A percentile compares a stretch with the other conserved stretches of the same genome.
phyloP scores from a whole-genome alignment of 2,329 filamentous ascomycete species.

The Tetracladium maxilliforme region DNA sequence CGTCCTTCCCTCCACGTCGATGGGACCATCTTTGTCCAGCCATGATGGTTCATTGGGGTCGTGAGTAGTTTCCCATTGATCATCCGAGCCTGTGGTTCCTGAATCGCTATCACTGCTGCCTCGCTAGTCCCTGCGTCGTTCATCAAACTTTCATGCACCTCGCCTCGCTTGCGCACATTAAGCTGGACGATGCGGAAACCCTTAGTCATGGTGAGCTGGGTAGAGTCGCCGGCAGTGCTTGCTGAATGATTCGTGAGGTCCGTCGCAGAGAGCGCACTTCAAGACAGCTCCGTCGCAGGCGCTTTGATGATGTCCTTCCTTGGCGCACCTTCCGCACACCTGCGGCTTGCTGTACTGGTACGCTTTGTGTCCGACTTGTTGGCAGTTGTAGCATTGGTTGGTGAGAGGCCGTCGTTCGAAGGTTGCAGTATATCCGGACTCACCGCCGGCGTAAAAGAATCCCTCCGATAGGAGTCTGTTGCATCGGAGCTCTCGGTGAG shows the following conservation, averaged over 20 bases:
- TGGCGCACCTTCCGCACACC: slow-evolving; percentile 5
- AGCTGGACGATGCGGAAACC: slow-evolving; percentile 1
- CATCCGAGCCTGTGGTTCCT: slow-evolving; percentile 3
- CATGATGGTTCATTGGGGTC: slow-evolving; percentile 3
- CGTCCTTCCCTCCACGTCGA: slow-evolving; percentile 9
- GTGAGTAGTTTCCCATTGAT: slow-evolving; percentile 2
- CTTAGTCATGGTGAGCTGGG: too few relatives aligned
- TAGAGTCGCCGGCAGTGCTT: slow-evolving; percentile 6
- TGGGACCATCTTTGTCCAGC: slow-evolving; percentile 5
- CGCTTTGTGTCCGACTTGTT: slow-evolving; percentile 13
- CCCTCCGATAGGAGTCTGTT: slow-evolving; percentile 7
- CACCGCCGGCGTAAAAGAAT: slow-evolving; percentile 9
- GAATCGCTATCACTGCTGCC: slow-evolving; percentile 3
- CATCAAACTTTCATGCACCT: slow-evolving; percentile 5
- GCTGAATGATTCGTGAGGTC: slow-evolving; percentile 5
- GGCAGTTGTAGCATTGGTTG: slow-evolving; percentile 15
- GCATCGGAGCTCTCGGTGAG: slow-evolving; percentile 8
- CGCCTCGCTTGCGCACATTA: slow-evolving; percentile 3
- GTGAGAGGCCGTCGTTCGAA: slow-evolving; percentile 6
- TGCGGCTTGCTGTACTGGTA: slow-evolving; percentile 11
- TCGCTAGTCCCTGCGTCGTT: slow-evolving; percentile 4
- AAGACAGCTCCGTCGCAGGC: slow-evolving; percentile 4
- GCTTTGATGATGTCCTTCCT: slow-evolving; percentile 8
- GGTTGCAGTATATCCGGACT: slow-evolving; percentile 8
- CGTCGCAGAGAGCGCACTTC: slow-evolving; percentile 8